Percentiles rank a stretch among this genome's conserved stretches.
These are phyloP conservation scores for Candida neerlandica DNA, from an alignment of 1,139 yeast genomes.

Conservation along the genomic window DNA sequence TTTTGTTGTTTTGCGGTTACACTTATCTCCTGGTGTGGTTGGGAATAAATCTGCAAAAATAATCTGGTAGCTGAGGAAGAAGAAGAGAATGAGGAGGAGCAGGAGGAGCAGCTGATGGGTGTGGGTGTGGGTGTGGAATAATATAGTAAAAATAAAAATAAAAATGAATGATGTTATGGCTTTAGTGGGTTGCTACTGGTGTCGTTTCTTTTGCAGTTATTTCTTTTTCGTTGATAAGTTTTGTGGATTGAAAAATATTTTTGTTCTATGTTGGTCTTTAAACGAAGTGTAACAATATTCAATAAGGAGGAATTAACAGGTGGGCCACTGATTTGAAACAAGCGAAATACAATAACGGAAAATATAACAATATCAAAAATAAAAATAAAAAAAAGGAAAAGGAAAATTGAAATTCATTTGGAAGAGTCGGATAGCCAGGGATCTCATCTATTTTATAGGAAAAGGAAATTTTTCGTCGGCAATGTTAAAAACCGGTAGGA, in stretches of 20 bases:
- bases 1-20: no score
- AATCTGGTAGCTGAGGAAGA: neutral
- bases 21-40: neutral
- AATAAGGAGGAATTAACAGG: neutral
- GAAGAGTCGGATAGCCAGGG: neutral
- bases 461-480: neutral
- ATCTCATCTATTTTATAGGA: neutral
- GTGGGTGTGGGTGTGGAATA: neutral
- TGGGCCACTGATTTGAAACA: neutral
- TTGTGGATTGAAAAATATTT: neutral
- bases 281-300: neutral
- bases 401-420: neutral
- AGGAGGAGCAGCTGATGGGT: neutral
- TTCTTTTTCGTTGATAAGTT: neutral
- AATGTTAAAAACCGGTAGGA: neutral
- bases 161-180: conserved; percentile 3
- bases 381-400: neutral
- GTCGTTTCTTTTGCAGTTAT: conserved; percentile 5
- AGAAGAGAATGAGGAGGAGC: no score
- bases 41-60: neutral
- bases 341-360: no score
- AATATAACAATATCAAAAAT: no score
- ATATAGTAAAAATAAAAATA: neutral
- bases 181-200: neutral
- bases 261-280: conserved; percentile 3